Evolutionary conservation across 108 stramenopile species (phyloP).

Genomic region (Aureococcus anophagefferens): DNA sequence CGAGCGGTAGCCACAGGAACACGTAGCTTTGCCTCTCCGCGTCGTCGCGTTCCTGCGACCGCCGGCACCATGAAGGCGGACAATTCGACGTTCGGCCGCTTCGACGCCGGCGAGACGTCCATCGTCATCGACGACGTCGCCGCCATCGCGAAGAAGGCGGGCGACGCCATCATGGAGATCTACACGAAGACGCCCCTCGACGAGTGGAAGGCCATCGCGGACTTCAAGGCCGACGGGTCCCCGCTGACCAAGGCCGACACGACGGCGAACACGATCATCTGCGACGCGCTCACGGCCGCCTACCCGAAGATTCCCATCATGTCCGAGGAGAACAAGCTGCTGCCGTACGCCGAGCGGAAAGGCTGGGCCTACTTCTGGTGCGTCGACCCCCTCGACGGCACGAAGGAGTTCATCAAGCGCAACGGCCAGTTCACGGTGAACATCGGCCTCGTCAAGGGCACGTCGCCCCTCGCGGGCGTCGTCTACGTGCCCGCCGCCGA

Average conservation of each 20-base stretch:
- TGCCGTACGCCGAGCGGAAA: constrained; percentile 24
- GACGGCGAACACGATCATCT: constrained; percentile 28
- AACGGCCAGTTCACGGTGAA: constrained; percentile 37
- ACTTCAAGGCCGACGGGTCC: constrained; percentile 30
- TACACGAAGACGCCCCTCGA: constrained; percentile 9
- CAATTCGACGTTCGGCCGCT: background rate
- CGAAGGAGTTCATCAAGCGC: constrained; percentile 41
- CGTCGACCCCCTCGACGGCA: constrained; percentile 32
- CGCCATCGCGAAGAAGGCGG: constrained; percentile 25
- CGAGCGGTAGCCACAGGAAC: no score
- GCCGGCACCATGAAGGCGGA: background rate
- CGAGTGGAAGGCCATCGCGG: background rate
- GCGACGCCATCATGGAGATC: constrained; percentile 31
- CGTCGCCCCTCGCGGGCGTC: constrained; percentile 22
- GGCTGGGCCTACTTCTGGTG: constrained; percentile 26
- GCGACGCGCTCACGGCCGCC: constrained; percentile 13
- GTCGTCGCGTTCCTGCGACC: no score
- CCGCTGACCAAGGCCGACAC: constrained; percentile 28
- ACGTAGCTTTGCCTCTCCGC: no score
- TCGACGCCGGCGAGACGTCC: background rate
- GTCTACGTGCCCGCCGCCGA: constrained; percentile 28
- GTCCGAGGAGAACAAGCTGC: constrained; percentile 32
- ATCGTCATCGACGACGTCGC: constrained; percentile 26
- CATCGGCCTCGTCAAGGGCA: constrained; percentile 25
- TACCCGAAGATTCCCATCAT: constrained; percentile 30